phyloP scores from a whole-genome alignment of 2,329 filamentous ascomycete species.

The Purpureocillium lavendulum region DNA sequence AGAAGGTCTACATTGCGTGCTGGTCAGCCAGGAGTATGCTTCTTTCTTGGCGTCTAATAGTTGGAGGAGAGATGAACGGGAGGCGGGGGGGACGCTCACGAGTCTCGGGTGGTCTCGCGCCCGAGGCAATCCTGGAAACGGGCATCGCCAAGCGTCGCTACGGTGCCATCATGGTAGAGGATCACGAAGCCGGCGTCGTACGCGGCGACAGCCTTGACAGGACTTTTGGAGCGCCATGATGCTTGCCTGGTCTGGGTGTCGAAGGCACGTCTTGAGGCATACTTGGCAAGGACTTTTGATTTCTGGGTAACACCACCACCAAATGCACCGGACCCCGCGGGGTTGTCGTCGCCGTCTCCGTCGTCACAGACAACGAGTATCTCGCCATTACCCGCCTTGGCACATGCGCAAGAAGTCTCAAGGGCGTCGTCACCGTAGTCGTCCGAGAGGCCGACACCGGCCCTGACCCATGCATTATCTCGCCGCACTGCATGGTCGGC shows the following conservation, averaged over 20 bases:
- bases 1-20: slow-evolving; percentile 28
- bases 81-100: slow-evolving; percentile 16
- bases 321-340: too few relatives aligned
- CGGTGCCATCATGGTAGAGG: slow-evolving; percentile 32
- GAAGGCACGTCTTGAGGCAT: slow-evolving; percentile 13
- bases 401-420: slow-evolving; percentile 3
- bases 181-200: slow-evolving; percentile 42
- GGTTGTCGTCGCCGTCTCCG: not conserved
- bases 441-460: slow-evolving; percentile 10
- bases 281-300: slow-evolving; percentile 10
- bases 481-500: slow-evolving; percentile 10
- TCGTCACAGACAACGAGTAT: slow-evolving; percentile 5
- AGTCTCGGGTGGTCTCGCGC: slow-evolving; percentile 31
- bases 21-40: slow-evolving; percentile 4
- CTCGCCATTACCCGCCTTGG: slow-evolving; percentile 10
- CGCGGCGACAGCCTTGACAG: slow-evolving; percentile 32
- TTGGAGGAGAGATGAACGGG: not conserved
- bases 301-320: not conserved
- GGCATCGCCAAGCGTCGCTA: slow-evolving; percentile 49
- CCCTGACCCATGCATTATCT: slow-evolving; percentile 10
- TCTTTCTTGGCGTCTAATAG: not conserved
- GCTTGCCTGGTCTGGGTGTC: slow-evolving; percentile 2
- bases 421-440: slow-evolving; percentile 2
- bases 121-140: slow-evolving; percentile 50
- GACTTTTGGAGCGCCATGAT: slow-evolving; percentile 14